Percentiles rank a stretch among this genome's conserved stretches.
Evolutionary conservation across 371 early-diverging fungal genomes (phyloP).

Genomic region (Mucor racemosus): DNA sequence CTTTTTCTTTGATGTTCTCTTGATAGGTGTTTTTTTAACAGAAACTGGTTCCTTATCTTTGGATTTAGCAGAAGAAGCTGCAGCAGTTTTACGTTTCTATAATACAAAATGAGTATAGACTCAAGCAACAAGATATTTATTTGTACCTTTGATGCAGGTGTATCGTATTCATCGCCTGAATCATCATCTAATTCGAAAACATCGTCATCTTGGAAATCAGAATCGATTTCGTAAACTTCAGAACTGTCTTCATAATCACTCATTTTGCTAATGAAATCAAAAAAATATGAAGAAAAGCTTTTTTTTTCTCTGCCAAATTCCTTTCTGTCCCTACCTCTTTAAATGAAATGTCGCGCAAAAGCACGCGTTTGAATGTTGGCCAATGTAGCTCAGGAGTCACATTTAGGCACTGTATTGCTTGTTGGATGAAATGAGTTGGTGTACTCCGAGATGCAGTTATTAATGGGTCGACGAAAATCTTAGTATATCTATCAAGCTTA

Average conservation of each 20-base stretch:
- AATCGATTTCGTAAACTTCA: slow-evolving; percentile 3
- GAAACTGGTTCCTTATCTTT: background rate
- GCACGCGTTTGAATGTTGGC: background rate
- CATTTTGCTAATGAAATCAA: slow-evolving; percentile 6
- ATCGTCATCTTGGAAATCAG: slow-evolving; percentile 15
- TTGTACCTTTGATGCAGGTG: slow-evolving; percentile 14
- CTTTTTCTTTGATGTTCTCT: slow-evolving; percentile 12
- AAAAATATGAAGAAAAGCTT: background rate
- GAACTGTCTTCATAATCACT: slow-evolving; percentile 21
- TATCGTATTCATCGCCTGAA: slow-evolving; percentile 24
- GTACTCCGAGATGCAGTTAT: background rate
- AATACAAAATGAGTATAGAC: background rate
- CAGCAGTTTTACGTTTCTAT: slow-evolving; percentile 17
- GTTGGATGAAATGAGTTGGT: background rate
- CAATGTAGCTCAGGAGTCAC: background rate
- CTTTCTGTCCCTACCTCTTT: background rate
- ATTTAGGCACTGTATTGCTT: too few species aligned
- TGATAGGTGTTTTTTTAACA: slow-evolving; percentile 10
- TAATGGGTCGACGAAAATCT: too few species aligned
- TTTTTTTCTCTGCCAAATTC: background rate
- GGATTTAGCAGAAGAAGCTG: background rate
- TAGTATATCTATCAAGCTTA: too few species aligned
- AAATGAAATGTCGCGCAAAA: background rate
- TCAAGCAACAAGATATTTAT: background rate
- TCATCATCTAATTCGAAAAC: slow-evolving; percentile 7